Conservation (phyloP, 176 grass and related monocot genomes). For the Tuctoria greenei region DNA sequence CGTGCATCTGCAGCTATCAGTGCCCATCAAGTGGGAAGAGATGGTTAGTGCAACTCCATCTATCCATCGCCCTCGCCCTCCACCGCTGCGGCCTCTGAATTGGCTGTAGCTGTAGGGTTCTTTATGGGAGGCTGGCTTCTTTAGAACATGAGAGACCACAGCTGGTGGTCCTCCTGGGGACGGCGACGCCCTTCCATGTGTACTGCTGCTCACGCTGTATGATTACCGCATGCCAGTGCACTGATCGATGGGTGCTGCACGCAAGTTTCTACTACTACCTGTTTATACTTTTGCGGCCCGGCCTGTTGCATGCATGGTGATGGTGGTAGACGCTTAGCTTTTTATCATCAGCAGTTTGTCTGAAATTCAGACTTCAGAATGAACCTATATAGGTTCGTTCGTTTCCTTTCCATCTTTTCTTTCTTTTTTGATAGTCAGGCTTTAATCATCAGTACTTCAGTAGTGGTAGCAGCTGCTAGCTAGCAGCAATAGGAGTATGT, state of each 20-base stretch:
- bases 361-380: not conserved
- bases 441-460: slow-evolving; percentile 12
- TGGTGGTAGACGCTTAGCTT: not conserved
- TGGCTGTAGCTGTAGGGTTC: slow-evolving; percentile 31
- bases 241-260: slow-evolving; percentile 14
- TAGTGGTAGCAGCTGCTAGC: not conserved
- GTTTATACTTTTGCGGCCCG: slow-evolving; percentile 19
- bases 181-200: slow-evolving; percentile 28
- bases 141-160: slow-evolving; percentile 55
- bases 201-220: slow-evolving; percentile 27
- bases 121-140: slow-evolving; percentile 58
- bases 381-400: not conserved
- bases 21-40: slow-evolving; percentile 47
- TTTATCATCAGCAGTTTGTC: not conserved
- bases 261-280: slow-evolving; percentile 10
- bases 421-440: not conserved
- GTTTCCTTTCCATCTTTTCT: not conserved
- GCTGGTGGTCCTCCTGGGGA: slow-evolving; percentile 54
- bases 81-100: slow-evolving; percentile 36
- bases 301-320: slow-evolving; percentile 8
- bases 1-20: slow-evolving; percentile 50
- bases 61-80: slow-evolving; percentile 32
- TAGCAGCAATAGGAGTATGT: not conserved
- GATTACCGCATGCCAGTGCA: slow-evolving; percentile 41
- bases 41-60: slow-evolving; percentile 42